These are phyloP conservation scores for Fusarium praegraminearum DNA, from an alignment of 2,329 filamentous ascomycete genomes.

Conservation along the genomic window DNA sequence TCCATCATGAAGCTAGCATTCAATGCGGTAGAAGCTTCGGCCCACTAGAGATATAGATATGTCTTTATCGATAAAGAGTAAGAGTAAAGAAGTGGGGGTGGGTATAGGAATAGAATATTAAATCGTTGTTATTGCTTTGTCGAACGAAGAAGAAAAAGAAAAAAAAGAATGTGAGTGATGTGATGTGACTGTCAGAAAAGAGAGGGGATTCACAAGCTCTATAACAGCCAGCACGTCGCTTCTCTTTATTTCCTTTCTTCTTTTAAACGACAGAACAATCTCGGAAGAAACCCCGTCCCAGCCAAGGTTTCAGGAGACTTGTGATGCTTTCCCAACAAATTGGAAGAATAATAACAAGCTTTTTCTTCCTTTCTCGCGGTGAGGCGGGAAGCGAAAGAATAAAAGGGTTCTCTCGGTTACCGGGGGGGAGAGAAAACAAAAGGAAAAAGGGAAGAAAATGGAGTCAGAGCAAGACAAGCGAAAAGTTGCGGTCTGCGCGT, in stretches of 20 bases:
- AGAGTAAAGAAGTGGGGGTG: not conserved
- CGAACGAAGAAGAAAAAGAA: not conserved
- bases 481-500: conserved; percentile 48
- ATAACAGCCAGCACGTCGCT: conserved; percentile 32
- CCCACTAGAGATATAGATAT: not conserved
- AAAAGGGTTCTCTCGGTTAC: conserved; percentile 23
- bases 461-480: not conserved
- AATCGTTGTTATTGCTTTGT: conserved; percentile 12
- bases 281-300: conserved; percentile 38
- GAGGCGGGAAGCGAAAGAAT: conserved; percentile 34
- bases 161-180: conserved; percentile 13
- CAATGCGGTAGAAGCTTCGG: conserved; percentile 33
- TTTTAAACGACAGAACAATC: conserved; percentile 39
- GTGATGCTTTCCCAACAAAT: not conserved
- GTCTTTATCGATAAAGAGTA: conserved; percentile 1
- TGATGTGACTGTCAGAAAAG: conserved; percentile 6
- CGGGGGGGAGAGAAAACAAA: conserved; percentile 29
- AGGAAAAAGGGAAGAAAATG: conserved; percentile 1
- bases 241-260: not conserved
- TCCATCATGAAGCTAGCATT: conserved; percentile 45
- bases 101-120: not conserved
- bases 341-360: not conserved
- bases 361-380: conserved; percentile 31
- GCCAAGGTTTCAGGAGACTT: conserved; percentile 32
- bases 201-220: conserved; percentile 28